These are phyloP conservation scores for Serendipita sp. DNA, from an alignment of 1,284 basidiomycete genomes.

Conservation along the genomic window DNA sequence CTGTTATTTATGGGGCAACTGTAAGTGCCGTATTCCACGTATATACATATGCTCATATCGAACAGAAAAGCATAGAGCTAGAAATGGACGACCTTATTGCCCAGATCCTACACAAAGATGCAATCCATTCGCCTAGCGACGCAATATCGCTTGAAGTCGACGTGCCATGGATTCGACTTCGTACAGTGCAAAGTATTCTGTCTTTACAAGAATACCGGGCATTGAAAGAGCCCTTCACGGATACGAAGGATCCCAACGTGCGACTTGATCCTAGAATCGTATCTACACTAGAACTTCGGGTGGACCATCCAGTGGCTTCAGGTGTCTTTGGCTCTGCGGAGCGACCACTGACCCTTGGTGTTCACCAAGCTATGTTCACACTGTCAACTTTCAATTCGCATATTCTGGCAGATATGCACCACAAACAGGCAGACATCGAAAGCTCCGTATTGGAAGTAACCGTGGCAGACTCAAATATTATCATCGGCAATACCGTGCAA, in stretches of 20 bases:
- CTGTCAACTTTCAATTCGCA: constrained; percentile 1
- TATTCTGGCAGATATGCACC: background rate
- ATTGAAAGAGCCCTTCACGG: background rate
- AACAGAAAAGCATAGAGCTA: constrained; percentile 5
- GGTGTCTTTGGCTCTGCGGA: constrained; percentile 1
- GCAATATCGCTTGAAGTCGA: constrained; percentile 9
- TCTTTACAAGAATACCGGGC: constrained; percentile 11
- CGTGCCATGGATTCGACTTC: constrained; percentile 10
- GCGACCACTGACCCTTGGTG: background rate
- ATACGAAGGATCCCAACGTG: background rate
- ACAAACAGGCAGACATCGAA: no score
- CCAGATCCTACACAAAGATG: background rate
- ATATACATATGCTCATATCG: background rate
- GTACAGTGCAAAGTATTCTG: constrained; percentile 13
- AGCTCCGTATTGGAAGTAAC: constrained; percentile 5
- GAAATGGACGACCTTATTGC: constrained; percentile 2
- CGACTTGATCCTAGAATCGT: constrained; percentile 1
- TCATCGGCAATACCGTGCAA: background rate
- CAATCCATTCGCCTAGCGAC: background rate
- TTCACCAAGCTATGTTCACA: background rate
- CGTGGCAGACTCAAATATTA: background rate
- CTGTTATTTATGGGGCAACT: background rate
- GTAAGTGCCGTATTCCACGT: background rate
- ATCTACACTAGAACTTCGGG: constrained; percentile 10
- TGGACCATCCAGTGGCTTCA: background rate